phyloP scores from a whole-genome alignment of 2,329 filamentous ascomycete genomes.

The Diaporthe citriasiana region DNA sequence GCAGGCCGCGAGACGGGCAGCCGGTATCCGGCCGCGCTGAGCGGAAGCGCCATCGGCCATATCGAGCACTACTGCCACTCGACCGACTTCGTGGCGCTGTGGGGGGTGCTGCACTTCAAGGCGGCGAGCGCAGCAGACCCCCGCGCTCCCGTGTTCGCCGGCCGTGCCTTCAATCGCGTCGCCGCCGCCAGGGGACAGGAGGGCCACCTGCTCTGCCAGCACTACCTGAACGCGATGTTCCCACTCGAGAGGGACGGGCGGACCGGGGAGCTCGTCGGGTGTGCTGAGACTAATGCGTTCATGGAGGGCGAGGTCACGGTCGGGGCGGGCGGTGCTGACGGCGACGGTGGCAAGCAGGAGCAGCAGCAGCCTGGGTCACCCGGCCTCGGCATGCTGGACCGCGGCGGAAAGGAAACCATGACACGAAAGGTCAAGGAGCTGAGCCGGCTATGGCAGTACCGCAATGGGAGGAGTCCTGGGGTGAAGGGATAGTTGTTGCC shows the following conservation, averaged over 20 bases:
- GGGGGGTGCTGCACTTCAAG: slow-evolving; percentile 80
- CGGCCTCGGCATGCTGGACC: slow-evolving; percentile 52
- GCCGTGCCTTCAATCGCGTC: slow-evolving; percentile 69
- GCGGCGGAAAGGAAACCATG: slow-evolving; percentile 44
- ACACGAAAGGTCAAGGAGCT: slow-evolving; percentile 66
- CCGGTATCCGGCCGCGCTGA: slow-evolving; percentile 54
- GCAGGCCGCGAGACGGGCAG: slow-evolving; percentile 49
- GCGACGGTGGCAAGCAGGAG: neutral
- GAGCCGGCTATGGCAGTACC: slow-evolving; percentile 73
- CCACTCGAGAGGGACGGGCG: slow-evolving; percentile 60
- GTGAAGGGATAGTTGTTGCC: slow-evolving; percentile 55
- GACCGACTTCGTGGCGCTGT: slow-evolving; percentile 80
- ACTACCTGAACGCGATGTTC: slow-evolving; percentile 75
- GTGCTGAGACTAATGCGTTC: slow-evolving; percentile 62
- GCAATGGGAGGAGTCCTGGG: slow-evolving; percentile 69
- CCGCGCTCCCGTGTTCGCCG: slow-evolving; percentile 71
- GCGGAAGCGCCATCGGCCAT: slow-evolving; percentile 71
- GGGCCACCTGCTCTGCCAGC: slow-evolving; percentile 72
- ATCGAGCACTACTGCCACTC: slow-evolving; percentile 86
- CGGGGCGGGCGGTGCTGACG: slow-evolving; percentile 50
- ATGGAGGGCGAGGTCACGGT: slow-evolving; percentile 71
- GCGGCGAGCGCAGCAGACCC: slow-evolving; percentile 56
- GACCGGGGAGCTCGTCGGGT: slow-evolving; percentile 57
- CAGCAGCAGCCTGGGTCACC: slow-evolving; percentile 42
- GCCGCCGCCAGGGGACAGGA: slow-evolving; percentile 57